Base-by-base conservation (phyloP, 768 basidiomycete species). In the Naganishia antarctica region DNA sequence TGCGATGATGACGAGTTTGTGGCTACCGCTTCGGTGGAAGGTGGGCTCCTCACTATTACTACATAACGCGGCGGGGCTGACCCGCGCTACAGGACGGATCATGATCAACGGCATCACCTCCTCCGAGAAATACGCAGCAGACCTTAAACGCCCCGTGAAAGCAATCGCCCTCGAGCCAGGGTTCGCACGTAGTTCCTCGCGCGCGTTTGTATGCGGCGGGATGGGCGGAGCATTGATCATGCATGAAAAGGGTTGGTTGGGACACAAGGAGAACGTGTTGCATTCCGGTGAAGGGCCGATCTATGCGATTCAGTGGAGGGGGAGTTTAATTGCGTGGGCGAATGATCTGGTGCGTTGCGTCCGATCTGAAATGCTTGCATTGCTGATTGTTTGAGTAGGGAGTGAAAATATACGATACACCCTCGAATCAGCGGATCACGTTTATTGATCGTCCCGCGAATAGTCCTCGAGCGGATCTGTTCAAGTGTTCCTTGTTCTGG, bases 201-300 rank as follows among this genome's bases (percentile, higher is more conserved):
- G 90, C 23, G 83, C 88, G 0, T 87, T 96, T 70, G 88, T 96
- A 12, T 90, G 88, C 61, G 96, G 94, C 23, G 96, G 96, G 9
- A 83, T 94, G 82, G 87, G 90, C 0, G 94, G 96, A 4, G 85
- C 82, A 23, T 80, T 99, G 28, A 81, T 89, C n/a, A 71, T 96
- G 70, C 85, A 89, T 68, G 94, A 97, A 80, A 97, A 96, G 74
- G 90, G 92, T 6, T 97, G 96, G 93, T 79, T 97, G 1, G 92
- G 94, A 0, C 89, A 96, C 71, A 96, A 90, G 72, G 92, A 94
- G 75, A 89, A 87, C 0, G 76, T 87, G 6, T 75, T 96, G 34
- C 87, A 91, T 72, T 81, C 80, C 37, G 89, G 87, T 4, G 96
- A 98, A 78, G 96, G 94, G 12, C 90, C 96, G 0, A 90, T 99